Percentiles rank a stretch among this genome's conserved stretches.
These are phyloP conservation scores for Carex pumila DNA, from an alignment of 176 grass and related monocot species.

Conservation along the genomic window DNA sequence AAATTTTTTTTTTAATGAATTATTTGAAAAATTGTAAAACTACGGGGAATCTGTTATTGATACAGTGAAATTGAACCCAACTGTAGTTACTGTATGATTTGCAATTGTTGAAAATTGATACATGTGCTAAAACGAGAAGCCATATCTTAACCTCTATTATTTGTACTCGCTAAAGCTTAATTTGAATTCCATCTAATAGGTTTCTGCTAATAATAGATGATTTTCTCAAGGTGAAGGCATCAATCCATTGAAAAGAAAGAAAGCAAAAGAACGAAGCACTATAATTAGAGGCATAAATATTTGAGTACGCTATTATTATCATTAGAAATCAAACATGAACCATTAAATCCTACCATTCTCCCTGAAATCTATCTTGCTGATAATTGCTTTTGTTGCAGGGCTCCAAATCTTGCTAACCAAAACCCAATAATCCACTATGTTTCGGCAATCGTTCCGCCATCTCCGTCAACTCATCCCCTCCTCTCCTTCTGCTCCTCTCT, in stretches of 20 bases:
- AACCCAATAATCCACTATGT: constrained; percentile 29
- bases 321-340: background rate
- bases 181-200: background rate
- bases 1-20: too few relatives aligned
- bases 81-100: background rate
- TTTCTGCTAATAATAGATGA: constrained; percentile 10
- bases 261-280: background rate
- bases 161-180: background rate
- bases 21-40: background rate
- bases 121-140: background rate
- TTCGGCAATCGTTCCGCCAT: constrained; percentile 43
- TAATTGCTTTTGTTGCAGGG: background rate
- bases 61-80: background rate
- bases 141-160: background rate
- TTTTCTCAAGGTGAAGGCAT: background rate
- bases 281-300: constrained; percentile 2
- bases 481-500: background rate
- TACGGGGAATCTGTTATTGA: background rate
- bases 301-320: background rate
- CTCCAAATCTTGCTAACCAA: background rate
- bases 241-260: background rate
- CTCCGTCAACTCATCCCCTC: constrained; percentile 39
- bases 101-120: background rate
- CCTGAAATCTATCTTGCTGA: background rate
- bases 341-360: background rate